These are phyloP conservation scores for Meira miltonrushii DNA, from an alignment of 1,284 basidiomycete species.

Conservation along the genomic window DNA sequence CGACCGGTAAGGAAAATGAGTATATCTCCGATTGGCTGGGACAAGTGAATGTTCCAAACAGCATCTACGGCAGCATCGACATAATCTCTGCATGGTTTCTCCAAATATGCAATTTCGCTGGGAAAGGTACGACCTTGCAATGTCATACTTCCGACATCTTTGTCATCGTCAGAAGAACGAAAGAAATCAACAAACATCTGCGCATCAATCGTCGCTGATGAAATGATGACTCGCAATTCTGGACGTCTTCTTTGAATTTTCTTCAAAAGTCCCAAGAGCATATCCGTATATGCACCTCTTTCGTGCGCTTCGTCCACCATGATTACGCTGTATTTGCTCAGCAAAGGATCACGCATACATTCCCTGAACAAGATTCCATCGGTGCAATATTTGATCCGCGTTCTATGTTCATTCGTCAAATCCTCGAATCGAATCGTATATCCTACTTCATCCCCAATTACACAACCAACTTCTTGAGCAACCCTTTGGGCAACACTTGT, in stretches of 20 bases:
- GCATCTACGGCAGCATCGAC: constrained; percentile 52
- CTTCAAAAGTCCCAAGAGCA: constrained; percentile 54
- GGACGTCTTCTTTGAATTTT: constrained; percentile 79
- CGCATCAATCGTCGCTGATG: constrained; percentile 92
- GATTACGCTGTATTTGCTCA: constrained; percentile 49
- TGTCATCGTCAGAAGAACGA: constrained; percentile 41
- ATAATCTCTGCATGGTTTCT: constrained; percentile 50
- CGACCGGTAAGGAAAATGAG: constrained; percentile 54
- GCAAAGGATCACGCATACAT: constrained; percentile 38
- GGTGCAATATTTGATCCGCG: constrained; percentile 50
- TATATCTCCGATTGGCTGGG: constrained; percentile 57
- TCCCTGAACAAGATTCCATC: constrained; percentile 43
- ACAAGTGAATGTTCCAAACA: constrained; percentile 55
- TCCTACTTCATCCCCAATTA: constrained; percentile 73
- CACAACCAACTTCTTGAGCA: constrained; percentile 46
- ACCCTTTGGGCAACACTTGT: constrained; percentile 53
- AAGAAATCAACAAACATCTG: constrained; percentile 83
- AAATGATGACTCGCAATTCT: constrained; percentile 80
- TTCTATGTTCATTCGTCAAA: constrained; percentile 40
- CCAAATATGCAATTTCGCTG: constrained; percentile 53
- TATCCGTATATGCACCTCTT: constrained; percentile 52
- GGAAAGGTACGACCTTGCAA: constrained; percentile 53
- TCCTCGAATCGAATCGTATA: constrained; percentile 55
- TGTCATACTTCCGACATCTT: constrained; percentile 47
- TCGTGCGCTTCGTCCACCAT: constrained; percentile 57